Percentiles rank a stretch among this genome's conserved stretches.
These are phyloP conservation scores for Pterocarpus santalinus DNA, from an alignment of 306 rosid genomes.

Conservation along the genomic window DNA sequence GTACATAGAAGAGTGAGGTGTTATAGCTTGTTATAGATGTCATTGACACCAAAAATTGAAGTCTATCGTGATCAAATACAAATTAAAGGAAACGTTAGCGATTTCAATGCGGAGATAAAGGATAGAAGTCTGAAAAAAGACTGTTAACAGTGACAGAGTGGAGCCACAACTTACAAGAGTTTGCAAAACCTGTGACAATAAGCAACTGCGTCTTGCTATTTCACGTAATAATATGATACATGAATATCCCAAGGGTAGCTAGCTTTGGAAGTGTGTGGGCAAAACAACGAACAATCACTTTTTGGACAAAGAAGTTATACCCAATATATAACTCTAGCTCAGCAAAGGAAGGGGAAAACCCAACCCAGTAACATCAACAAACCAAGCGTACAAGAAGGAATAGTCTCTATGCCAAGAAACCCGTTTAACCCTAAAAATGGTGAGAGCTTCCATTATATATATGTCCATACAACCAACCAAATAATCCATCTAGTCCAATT, in stretches of 20 bases:
- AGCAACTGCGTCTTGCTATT: too few species aligned
- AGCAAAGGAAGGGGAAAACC: slow-evolving; percentile 26
- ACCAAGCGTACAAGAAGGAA: slow-evolving; percentile 49
- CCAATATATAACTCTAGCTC: slow-evolving; percentile 16
- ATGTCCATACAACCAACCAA: slow-evolving; percentile 11
- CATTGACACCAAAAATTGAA: too few species aligned
- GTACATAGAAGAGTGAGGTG: too few species aligned
- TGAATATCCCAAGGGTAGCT: slow-evolving; percentile 6
- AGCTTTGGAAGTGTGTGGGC: neutral
- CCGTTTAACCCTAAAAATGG: neutral
- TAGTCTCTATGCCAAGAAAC: slow-evolving; percentile 50
- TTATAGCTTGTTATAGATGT: too few species aligned
- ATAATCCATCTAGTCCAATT: slow-evolving; percentile 6
- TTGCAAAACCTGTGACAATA: neutral
- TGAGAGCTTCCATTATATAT: neutral
- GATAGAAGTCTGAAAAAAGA: too few species aligned
- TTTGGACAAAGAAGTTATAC: slow-evolving; percentile 50
- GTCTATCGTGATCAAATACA: too few species aligned
- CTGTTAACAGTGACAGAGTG: too few species aligned
- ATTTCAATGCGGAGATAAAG: too few species aligned
- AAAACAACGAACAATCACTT: slow-evolving; percentile 53
- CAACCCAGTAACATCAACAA: slow-evolving; percentile 37
- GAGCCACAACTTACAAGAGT: too few species aligned
- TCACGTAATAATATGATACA: neutral
- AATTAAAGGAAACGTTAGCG: too few species aligned